Percentiles rank a stretch among this genome's conserved stretches.
Evolutionary conservation across 192 early-diverging fungal genomes (phyloP).

Genomic region (Mortierella alpina): DNA sequence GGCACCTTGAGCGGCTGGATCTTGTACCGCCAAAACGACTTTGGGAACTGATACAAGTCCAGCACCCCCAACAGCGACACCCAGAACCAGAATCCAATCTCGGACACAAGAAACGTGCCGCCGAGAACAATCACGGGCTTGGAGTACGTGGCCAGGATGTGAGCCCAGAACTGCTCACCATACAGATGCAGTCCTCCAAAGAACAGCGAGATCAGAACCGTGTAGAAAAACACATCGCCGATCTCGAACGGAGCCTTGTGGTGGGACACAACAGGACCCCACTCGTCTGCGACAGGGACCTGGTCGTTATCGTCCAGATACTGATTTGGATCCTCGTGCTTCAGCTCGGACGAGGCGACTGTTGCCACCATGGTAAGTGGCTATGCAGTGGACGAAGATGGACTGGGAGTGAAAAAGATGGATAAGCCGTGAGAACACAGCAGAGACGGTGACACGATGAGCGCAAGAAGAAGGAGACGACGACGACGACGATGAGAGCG

Average conservation of each 20-base stretch:
- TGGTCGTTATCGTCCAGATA: slow-evolving; percentile 21
- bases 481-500: too few relatives aligned
- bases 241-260: slow-evolving; percentile 39
- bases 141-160: slow-evolving; percentile 39
- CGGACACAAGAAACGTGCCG: slow-evolving; percentile 32
- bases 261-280: slow-evolving; percentile 30
- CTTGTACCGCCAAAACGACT: slow-evolving; percentile 71
- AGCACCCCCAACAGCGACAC: slow-evolving; percentile 32
- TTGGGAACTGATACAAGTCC: slow-evolving; percentile 48
- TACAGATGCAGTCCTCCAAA: slow-evolving; percentile 39
- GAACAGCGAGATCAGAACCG: slow-evolving; percentile 32
- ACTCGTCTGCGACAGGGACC: slow-evolving; percentile 33
- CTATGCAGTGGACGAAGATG: too few relatives aligned
- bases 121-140: slow-evolving; percentile 41
- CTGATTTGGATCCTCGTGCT: slow-evolving; percentile 12
- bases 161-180: slow-evolving; percentile 38
- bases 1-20: slow-evolving; percentile 74
- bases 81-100: slow-evolving; percentile 53
- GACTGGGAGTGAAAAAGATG: too few relatives aligned
- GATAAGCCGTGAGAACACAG: too few relatives aligned
- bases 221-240: slow-evolving; percentile 48
- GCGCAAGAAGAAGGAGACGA: neutral
- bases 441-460: neutral
- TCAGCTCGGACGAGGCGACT: neutral
- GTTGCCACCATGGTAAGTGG: slow-evolving; percentile 9